These are phyloP conservation scores for Sanghuangporus sanghuang DNA, from an alignment of 1,284 basidiomycete species.

Conservation along the genomic window DNA sequence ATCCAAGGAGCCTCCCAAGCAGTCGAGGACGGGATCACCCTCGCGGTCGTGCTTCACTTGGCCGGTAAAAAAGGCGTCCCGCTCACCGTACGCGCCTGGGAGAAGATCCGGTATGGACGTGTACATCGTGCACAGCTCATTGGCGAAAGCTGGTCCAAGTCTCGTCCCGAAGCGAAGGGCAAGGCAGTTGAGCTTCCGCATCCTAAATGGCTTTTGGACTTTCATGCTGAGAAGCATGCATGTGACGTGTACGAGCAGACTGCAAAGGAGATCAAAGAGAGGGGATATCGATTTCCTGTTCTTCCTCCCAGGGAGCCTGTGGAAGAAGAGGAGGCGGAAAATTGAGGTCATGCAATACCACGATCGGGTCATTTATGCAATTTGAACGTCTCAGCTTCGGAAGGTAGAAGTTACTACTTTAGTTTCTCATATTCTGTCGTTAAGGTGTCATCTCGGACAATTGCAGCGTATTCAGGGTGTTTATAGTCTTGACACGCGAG, in stretches of 20 bases:
- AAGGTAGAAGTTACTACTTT: too few relatives aligned
- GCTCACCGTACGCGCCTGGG: constrained; percentile 18
- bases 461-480: too few relatives aligned
- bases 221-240: constrained; percentile 18
- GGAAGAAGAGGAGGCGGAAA: too few relatives aligned
- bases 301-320: constrained; percentile 2
- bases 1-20: constrained; percentile 22
- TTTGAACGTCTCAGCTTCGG: too few relatives aligned
- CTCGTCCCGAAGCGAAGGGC: constrained; percentile 13
- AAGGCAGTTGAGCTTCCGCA: constrained; percentile 16
- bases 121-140: constrained; percentile 17
- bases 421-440: too few relatives aligned
- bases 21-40: constrained; percentile 22
- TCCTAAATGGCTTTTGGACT: constrained; percentile 20
- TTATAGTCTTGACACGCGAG: too few relatives aligned
- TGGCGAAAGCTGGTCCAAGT: constrained; percentile 19
- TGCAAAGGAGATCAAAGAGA: constrained; percentile 22
- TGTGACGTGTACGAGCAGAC: constrained; percentile 14
- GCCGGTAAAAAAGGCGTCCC: constrained; percentile 20
- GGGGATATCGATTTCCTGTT: constrained; percentile 25
- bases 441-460: too few relatives aligned
- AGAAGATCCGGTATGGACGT: constrained; percentile 20
- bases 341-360: too few relatives aligned
- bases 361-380: too few relatives aligned
- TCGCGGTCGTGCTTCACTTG: constrained; percentile 17